A percentile compares a stretch with the other conserved stretches of the same genome.
These are phyloP conservation scores for Castanea sativa DNA, from an alignment of 306 rosid genomes.

Conservation along the genomic window DNA sequence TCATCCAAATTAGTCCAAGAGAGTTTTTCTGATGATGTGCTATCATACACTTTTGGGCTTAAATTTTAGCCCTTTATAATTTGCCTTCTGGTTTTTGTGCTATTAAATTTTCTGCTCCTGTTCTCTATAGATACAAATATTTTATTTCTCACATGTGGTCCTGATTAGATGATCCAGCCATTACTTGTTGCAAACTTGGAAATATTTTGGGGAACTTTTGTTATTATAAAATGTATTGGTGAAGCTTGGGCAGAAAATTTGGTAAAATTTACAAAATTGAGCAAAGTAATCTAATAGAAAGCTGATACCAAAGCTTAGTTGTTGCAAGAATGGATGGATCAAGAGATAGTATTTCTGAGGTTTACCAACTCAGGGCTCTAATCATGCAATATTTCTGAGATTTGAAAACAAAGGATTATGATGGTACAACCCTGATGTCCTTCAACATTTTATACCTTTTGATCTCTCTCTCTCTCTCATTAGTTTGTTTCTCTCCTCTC, in stretches of 20 bases:
- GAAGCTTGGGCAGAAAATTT: not conserved
- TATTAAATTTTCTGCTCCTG: not conserved
- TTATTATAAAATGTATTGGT: not conserved
- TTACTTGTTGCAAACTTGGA: not conserved
- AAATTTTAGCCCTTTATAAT: not conserved
- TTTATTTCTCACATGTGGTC: not conserved
- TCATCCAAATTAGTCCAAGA: not conserved
- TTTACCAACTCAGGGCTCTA: not conserved
- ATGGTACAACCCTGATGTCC: not conserved
- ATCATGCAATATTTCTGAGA: not conserved
- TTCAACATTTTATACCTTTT: not conserved
- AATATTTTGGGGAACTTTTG: not conserved
- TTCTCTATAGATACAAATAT: not conserved
- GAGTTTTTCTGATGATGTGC: not conserved
- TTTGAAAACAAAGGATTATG: no score
- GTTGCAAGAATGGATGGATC: not conserved
- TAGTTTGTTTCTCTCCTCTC: not conserved
- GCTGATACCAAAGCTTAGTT: not conserved
- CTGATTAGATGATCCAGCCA: not conserved
- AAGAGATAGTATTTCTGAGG: not conserved
- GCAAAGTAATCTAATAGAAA: not conserved
- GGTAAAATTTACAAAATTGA: not conserved
- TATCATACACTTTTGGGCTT: not conserved
- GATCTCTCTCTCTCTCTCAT: not conserved
- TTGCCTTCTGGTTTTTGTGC: not conserved